Conservation (phyloP, 805 yeast species). For the Hanseniaspora occidentalis region DNA sequence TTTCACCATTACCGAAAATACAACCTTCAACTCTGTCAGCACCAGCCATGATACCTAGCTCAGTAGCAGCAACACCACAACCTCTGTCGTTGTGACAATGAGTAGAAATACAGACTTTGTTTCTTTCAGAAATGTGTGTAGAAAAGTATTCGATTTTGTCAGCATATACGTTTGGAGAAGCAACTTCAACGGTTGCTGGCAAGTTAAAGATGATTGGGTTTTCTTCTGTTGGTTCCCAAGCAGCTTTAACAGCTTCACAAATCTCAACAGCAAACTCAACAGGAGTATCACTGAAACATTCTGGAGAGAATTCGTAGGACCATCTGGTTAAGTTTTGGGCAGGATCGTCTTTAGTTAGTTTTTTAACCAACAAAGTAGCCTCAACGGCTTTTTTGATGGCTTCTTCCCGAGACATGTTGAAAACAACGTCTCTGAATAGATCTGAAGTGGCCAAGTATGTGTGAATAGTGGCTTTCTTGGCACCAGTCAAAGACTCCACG, state of each 20-base stretch:
- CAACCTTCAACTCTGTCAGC: constrained; percentile 81
- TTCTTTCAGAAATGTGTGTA: constrained; percentile 56
- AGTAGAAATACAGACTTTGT: constrained; percentile 54
- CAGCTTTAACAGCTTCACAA: constrained; percentile 68
- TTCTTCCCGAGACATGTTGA: constrained; percentile 57
- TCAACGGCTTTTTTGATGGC: constrained; percentile 59
- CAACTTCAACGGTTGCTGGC: constrained; percentile 73
- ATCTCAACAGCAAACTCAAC: constrained; percentile 61
- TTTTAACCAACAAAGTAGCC: constrained; percentile 53
- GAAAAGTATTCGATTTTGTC: constrained; percentile 71
- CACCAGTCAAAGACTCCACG: constrained; percentile 60
- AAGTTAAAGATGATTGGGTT: constrained; percentile 66
- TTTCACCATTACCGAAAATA: constrained; percentile 72
- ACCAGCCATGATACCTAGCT: constrained; percentile 67
- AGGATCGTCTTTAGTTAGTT: constrained; percentile 68
- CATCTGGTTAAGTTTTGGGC: constrained; percentile 47
- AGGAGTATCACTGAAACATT: constrained; percentile 65
- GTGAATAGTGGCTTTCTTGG: constrained; percentile 60
- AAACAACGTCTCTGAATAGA: constrained; percentile 62
- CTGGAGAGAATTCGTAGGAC: constrained; percentile 70
- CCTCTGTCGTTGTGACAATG: constrained; percentile 78
- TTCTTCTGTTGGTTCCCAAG: constrained; percentile 69
- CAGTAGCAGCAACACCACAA: constrained; percentile 75
- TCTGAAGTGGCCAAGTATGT: constrained; percentile 69
- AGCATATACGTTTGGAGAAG: constrained; percentile 65